These are phyloP conservation scores for Monosporascus sp. DNA, from an alignment of 2,329 filamentous ascomycete genomes.

Conservation along the genomic window DNA sequence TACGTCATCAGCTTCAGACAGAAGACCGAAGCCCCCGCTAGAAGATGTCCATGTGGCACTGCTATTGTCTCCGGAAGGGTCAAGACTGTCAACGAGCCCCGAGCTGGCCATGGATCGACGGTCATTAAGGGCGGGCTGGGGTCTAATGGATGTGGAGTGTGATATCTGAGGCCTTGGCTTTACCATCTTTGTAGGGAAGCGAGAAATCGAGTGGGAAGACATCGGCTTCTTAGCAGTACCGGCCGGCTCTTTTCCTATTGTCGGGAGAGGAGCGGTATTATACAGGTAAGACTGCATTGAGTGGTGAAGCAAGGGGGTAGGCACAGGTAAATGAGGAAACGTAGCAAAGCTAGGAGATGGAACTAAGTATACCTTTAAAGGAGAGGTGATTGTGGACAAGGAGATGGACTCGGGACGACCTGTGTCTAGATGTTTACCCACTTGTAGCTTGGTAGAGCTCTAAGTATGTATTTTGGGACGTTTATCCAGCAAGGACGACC, in stretches of 20 bases:
- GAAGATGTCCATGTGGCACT: conserved; percentile 56
- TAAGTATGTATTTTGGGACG: no score
- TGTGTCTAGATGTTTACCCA: background rate
- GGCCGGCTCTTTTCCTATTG: conserved; percentile 18
- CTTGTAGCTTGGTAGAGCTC: no score
- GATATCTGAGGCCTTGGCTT: conserved; percentile 11
- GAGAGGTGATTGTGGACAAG: background rate
- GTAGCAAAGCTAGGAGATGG: background rate
- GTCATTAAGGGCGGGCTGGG: conserved; percentile 4
- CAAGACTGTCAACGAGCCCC: conserved; percentile 7
- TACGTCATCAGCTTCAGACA: conserved; percentile 44
- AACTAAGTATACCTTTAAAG: background rate
- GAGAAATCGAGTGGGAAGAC: conserved; percentile 8
- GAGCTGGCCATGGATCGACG: conserved; percentile 13
- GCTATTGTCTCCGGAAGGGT: conserved; percentile 26
- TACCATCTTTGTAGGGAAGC: conserved; percentile 1
- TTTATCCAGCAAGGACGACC: no score
- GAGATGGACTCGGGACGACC: background rate
- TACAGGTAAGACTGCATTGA: conserved; percentile 26
- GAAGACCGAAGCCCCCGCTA: conserved; percentile 41
- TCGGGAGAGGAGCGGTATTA: conserved; percentile 15
- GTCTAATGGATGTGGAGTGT: conserved; percentile 12
- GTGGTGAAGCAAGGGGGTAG: conserved; percentile 7
- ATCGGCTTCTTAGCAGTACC: conserved; percentile 5
- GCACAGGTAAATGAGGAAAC: background rate